Conservation (phyloP, 805 yeast genomes). For the Millerozyma acaciae region DNA sequence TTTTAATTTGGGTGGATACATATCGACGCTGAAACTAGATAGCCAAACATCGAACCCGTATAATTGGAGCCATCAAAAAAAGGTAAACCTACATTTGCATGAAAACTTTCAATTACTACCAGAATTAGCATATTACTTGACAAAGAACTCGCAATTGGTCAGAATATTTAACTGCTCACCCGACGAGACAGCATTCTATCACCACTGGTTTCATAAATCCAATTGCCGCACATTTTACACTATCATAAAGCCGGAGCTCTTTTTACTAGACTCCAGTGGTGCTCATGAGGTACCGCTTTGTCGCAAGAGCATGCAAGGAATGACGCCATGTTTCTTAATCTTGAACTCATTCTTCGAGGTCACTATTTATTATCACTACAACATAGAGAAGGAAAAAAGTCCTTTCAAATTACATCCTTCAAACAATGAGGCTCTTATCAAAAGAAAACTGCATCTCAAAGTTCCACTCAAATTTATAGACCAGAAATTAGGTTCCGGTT, state of each 20-base stretch:
- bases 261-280: slow-evolving; percentile 6
- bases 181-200: slow-evolving; percentile 43
- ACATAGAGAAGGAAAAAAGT: slow-evolving; percentile 4
- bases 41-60: slow-evolving; percentile 7
- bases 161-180: slow-evolving; percentile 41
- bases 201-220: slow-evolving; percentile 25
- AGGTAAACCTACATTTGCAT: slow-evolving; percentile 16
- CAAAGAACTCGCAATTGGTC: slow-evolving; percentile 34
- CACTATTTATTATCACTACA: slow-evolving; percentile 19
- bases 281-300: background rate
- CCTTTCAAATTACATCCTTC: slow-evolving; percentile 25
- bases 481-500: slow-evolving; percentile 1
- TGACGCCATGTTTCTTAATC: slow-evolving; percentile 15
- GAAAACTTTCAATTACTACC: slow-evolving; percentile 28
- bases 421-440: slow-evolving; percentile 18
- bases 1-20: slow-evolving; percentile 25
- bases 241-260: slow-evolving; percentile 30
- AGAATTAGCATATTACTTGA: slow-evolving; percentile 27
- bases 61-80: background rate
- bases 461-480: slow-evolving; percentile 15
- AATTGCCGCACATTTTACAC: slow-evolving; percentile 14
- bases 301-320: background rate
- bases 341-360: slow-evolving; percentile 28
- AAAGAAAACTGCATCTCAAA: slow-evolving; percentile 7
- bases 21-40: slow-evolving; percentile 20